Percentiles rank a stretch among this genome's conserved stretches.
phyloP scores from a whole-genome alignment of 2,329 filamentous ascomycete species.

The Shiraia sp. region DNA sequence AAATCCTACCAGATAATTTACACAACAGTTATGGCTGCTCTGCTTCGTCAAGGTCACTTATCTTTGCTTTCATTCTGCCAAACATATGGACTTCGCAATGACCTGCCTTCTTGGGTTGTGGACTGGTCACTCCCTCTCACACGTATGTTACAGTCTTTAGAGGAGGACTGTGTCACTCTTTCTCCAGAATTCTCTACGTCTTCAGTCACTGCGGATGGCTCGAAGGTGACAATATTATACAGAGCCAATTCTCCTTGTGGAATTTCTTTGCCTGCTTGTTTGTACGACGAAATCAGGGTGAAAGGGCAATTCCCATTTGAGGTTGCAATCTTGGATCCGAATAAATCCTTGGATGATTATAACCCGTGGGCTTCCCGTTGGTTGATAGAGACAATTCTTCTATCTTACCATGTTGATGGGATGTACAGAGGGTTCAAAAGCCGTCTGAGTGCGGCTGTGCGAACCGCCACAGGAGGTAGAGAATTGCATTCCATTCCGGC shows the following conservation, averaged over 20 bases:
- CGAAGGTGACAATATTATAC: not conserved
- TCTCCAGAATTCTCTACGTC: slow-evolving; percentile 7
- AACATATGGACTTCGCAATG: not conserved
- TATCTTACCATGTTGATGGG: too few relatives aligned
- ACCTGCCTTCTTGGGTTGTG: slow-evolving; percentile 14
- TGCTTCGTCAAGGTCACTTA: slow-evolving; percentile 15
- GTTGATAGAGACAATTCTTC: too few relatives aligned
- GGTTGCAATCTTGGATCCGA: too few relatives aligned
- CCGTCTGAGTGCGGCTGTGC: too few relatives aligned
- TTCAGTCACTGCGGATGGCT: not conserved
- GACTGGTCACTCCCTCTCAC: slow-evolving; percentile 14
- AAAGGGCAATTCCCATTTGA: too few relatives aligned
- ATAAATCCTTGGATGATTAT: too few relatives aligned
- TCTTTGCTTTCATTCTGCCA: slow-evolving; percentile 15
- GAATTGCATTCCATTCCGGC: too few relatives aligned
- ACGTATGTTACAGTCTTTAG: slow-evolving; percentile 13
- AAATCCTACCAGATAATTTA: slow-evolving; percentile 8
- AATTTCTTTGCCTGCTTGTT: too few relatives aligned
- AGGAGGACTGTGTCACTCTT: slow-evolving; percentile 11
- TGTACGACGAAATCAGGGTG: too few relatives aligned
- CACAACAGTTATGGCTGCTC: slow-evolving; percentile 7
- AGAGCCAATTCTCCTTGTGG: not conserved
- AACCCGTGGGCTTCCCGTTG: too few relatives aligned
- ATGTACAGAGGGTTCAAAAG: too few relatives aligned
- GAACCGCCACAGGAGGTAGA: too few relatives aligned